Conservation (phyloP, 2,329 filamentous ascomycete genomes). For the Neurospora crassa region DNA sequence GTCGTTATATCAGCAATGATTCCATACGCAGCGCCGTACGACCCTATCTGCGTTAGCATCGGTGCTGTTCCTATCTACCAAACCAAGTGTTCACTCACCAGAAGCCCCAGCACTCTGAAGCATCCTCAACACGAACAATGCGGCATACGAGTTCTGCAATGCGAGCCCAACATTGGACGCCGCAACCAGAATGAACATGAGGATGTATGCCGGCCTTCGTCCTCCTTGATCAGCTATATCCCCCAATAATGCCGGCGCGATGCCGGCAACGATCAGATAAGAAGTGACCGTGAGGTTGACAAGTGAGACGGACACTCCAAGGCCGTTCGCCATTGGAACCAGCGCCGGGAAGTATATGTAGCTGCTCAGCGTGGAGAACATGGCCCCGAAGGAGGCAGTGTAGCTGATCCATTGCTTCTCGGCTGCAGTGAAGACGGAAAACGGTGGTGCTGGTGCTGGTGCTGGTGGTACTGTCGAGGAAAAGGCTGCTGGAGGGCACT, state of each 20-base stretch:
- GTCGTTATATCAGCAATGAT: conserved; percentile 55
- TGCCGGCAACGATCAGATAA: conserved; percentile 35
- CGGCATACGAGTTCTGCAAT: conserved; percentile 32
- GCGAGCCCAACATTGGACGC: conserved; percentile 37
- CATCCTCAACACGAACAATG: conserved; percentile 39
- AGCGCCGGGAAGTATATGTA: conserved; percentile 31
- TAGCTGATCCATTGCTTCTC: conserved; percentile 8
- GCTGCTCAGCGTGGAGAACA: conserved; percentile 11
- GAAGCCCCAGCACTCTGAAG: conserved; percentile 28
- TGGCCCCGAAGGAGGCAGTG: conserved; percentile 10
- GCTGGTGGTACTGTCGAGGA: not conserved
- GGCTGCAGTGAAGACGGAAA: conserved; percentile 3
- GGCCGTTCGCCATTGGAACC: conserved; percentile 29
- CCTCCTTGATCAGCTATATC: conserved; percentile 10
- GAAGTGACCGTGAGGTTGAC: conserved; percentile 39
- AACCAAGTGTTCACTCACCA: not conserved
- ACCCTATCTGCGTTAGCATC: conserved; percentile 18
- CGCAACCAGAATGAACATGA: conserved; percentile 36
- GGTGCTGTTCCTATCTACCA: conserved; percentile 1
- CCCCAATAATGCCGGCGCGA: conserved; percentile 20
- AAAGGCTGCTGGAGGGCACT: not conserved
- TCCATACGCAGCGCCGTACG: conserved; percentile 25
- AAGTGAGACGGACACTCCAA: conserved; percentile 28
- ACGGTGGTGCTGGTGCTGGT: conserved; percentile 2
- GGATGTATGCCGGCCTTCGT: conserved; percentile 37